A percentile compares a stretch with the other conserved stretches of the same genome.
Evolutionary conservation across 2,329 filamentous ascomycete genomes (phyloP).

Genomic region (Sarocladium strictum): DNA sequence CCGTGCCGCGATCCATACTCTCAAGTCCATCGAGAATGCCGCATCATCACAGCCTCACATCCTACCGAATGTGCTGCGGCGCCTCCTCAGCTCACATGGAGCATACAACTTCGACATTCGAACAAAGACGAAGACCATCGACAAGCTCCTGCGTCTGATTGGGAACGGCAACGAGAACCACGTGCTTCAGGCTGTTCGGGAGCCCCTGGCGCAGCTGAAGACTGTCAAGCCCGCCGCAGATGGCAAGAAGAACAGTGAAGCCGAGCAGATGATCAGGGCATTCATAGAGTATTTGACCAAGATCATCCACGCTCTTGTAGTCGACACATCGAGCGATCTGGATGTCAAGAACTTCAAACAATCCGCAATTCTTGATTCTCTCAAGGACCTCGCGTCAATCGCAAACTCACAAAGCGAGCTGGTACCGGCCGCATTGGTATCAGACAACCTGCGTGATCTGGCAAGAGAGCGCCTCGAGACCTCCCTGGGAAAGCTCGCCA

Average conservation of each 20-base stretch:
- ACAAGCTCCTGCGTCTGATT: conserved; percentile 61
- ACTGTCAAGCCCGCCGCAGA: conserved; percentile 16
- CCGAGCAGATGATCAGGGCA: conserved; percentile 34
- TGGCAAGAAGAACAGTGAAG: conserved; percentile 16
- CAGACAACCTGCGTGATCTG: conserved; percentile 45
- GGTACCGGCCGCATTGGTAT: conserved; percentile 37
- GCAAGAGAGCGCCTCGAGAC: conserved; percentile 53
- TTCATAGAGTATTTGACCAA: conserved; percentile 51
- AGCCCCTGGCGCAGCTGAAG: conserved; percentile 30
- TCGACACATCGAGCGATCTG: conserved; percentile 16
- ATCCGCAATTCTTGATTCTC: conserved; percentile 29
- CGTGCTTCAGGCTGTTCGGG: conserved; percentile 41
- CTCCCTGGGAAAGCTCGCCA: conserved; percentile 51
- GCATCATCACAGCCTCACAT: conserved; percentile 56
- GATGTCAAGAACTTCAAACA: conserved; percentile 23
- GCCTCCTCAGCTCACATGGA: conserved; percentile 64
- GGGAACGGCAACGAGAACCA: conserved; percentile 49
- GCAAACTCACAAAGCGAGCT: conserved; percentile 45
- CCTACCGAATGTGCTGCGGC: conserved; percentile 54
- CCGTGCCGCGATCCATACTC: conserved; percentile 67
- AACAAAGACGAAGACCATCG: conserved; percentile 80
- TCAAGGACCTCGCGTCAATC: conserved; percentile 48
- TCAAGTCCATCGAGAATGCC: conserved; percentile 64
- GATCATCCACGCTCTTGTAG: conserved; percentile 35
- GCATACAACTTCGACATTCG: conserved; percentile 77